These are phyloP conservation scores for Cucurbita ficifolia DNA, from an alignment of 306 rosid species.

Conservation along the genomic window DNA sequence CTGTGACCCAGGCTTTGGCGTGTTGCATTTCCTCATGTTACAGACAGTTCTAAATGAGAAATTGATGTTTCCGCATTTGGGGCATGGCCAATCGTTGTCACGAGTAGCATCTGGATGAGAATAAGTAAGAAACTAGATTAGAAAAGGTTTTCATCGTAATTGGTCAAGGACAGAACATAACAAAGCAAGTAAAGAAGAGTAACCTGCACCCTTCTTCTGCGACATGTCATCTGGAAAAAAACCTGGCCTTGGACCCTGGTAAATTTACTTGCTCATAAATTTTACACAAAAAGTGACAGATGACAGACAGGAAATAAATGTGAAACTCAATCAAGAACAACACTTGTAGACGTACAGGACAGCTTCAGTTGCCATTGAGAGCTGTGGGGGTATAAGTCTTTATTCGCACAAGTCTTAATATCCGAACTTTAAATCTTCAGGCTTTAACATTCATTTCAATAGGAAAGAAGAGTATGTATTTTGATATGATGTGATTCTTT, in stretches of 20 bases:
- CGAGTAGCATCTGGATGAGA: constrained; percentile 51
- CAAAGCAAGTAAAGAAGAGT: constrained; percentile 8
- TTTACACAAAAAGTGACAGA: neutral
- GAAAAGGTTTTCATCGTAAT: neutral
- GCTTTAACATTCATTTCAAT: neutral
- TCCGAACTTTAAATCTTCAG: neutral
- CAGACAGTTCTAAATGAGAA: constrained; percentile 88
- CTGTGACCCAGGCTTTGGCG: constrained; percentile 97
- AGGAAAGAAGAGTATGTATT: neutral
- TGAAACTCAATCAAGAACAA: neutral
- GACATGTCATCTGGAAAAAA: constrained; percentile 62
- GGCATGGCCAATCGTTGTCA: constrained; percentile 98
- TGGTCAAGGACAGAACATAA: neutral
- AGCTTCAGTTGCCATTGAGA: neutral
- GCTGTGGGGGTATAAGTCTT: neutral
- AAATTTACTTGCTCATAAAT: constrained; percentile 12
- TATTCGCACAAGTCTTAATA: neutral
- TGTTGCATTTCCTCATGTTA: constrained; percentile 99
- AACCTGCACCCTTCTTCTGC: constrained; percentile 63
- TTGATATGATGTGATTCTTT: neutral
- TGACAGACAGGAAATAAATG: neutral
- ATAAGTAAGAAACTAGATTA: neutral
- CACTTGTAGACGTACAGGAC: neutral
- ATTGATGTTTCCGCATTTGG: constrained; percentile 94
- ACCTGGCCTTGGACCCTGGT: constrained; percentile 81